Base-by-base conservation (phyloP, 1,284 basidiomycete species). In the Microbotryomycetes sp. region DNA sequence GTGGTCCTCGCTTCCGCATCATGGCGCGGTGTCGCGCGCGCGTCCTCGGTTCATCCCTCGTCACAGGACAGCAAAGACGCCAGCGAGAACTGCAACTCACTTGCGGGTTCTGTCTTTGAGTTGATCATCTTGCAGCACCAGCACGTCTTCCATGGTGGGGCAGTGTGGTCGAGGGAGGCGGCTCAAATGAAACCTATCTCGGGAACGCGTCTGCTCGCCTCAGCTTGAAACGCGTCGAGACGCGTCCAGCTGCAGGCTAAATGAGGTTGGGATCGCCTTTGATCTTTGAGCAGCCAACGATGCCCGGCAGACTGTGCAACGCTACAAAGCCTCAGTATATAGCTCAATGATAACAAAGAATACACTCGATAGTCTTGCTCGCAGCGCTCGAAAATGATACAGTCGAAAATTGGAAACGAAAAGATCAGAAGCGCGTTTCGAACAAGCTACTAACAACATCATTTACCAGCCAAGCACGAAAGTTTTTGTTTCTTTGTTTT, bases 71-170 rank as follows among this genome's bases (percentile, higher is more conserved):
- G 6, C 12, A 23, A 26, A n/a, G 25, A n/a, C 9, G 16, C n/a
- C 14, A 9, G 15, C n/a, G 4, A n/a, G 3, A 32, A 14, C 15
- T 25, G 19, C 3, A 12, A 63, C 64, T 47, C 7, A 56, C 65
- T 58, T 54, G 15, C 62, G 52, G 54, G 84, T 83, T 62, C 88
- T 81, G 68, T 89, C 86, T 68, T 81, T 81, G 77, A 87, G 81
- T 54, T 85, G 81, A 69, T 88, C 87, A 79, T 90, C 88, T 60
- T 73, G 75, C 31, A 77, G 70, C 9, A 36, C 52, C 29, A 48
- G 59, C n/a, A 49, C 4, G 28, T 60, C 59, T 28, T 25, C 57
- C 50, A 52, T 52, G 14, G 25, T 29, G 50, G 14, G 26, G 50
- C 36, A 19, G 36, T 42, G 12, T 42, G 12, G 36, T 12, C 36